Evolutionary conservation across 179 eudicot species (phyloP).

Genomic region (Beta corolliflora): DNA sequence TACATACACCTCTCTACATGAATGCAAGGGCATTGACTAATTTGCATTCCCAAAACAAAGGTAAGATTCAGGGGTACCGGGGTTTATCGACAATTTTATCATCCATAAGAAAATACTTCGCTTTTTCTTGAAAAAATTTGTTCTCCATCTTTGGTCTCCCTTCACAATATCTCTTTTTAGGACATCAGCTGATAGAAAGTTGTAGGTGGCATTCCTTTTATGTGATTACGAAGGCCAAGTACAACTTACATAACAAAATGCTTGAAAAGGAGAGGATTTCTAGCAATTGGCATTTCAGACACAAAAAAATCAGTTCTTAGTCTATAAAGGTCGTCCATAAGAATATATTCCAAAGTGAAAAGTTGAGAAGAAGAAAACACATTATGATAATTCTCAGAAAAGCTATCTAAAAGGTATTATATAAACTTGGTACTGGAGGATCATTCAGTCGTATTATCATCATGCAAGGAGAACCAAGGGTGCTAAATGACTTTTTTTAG

Average conservation of each 20-base stretch:
- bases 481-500: not conserved
- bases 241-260: not conserved
- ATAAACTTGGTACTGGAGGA: not conserved
- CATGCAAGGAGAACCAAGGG: not conserved
- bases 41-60: not conserved
- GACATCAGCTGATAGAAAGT: too few species aligned
- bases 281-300: not conserved
- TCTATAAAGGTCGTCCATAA: not conserved
- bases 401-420: not conserved
- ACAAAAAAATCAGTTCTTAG: not conserved
- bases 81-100: too few species aligned
- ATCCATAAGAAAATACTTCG: not conserved
- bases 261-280: not conserved
- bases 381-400: not conserved
- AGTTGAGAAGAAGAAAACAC: not conserved
- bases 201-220: too few species aligned
- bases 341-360: not conserved
- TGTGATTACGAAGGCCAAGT: too few species aligned
- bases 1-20: not conserved
- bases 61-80: too few species aligned
- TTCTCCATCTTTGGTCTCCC: too few species aligned
- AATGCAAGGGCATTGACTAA: not conserved
- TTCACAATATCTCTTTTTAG: too few species aligned
- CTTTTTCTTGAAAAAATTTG: too few species aligned
- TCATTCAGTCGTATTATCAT: not conserved